A percentile compares a stretch with the other conserved stretches of the same genome.
These are phyloP conservation scores for Ustilaginoidea virens DNA, from an alignment of 2,329 filamentous ascomycete genomes.

Conservation along the genomic window DNA sequence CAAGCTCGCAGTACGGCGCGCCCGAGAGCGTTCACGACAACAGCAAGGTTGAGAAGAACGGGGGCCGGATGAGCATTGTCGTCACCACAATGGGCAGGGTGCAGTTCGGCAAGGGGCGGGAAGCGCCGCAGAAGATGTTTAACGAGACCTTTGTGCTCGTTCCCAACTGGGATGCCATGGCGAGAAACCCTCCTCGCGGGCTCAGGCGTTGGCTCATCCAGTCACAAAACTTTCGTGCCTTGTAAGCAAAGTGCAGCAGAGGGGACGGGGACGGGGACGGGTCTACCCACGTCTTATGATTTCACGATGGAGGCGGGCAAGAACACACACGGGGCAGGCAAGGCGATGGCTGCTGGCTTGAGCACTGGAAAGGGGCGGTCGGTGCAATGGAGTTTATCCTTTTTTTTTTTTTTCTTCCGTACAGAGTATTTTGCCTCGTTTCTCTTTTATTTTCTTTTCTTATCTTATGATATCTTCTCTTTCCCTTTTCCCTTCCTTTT, in stretches of 20 bases:
- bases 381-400: too few species aligned
- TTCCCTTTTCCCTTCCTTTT: neutral
- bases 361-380: too few species aligned
- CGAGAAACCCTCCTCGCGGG: slow-evolving; percentile 35
- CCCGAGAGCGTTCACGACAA: slow-evolving; percentile 26
- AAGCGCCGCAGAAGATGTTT: slow-evolving; percentile 53
- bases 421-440: too few species aligned
- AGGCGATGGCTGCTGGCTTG: too few species aligned
- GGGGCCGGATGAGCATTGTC: slow-evolving; percentile 50
- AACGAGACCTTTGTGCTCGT: slow-evolving; percentile 71
- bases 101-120: slow-evolving; percentile 47
- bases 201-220: slow-evolving; percentile 49
- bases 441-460: too few species aligned
- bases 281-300: too few species aligned
- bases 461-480: too few species aligned
- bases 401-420: too few species aligned
- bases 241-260: slow-evolving; percentile 16
- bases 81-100: slow-evolving; percentile 63
- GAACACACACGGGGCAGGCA: too few species aligned
- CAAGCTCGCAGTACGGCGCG: slow-evolving; percentile 43
- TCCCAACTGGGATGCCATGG: slow-evolving; percentile 51
- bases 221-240: slow-evolving; percentile 54
- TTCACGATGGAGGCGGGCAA: too few species aligned
- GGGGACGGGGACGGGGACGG: neutral
- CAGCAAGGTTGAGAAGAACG: slow-evolving; percentile 30